phyloP scores from a whole-genome alignment of 352 stramenopile species.

The Pythium aquatile region DNA sequence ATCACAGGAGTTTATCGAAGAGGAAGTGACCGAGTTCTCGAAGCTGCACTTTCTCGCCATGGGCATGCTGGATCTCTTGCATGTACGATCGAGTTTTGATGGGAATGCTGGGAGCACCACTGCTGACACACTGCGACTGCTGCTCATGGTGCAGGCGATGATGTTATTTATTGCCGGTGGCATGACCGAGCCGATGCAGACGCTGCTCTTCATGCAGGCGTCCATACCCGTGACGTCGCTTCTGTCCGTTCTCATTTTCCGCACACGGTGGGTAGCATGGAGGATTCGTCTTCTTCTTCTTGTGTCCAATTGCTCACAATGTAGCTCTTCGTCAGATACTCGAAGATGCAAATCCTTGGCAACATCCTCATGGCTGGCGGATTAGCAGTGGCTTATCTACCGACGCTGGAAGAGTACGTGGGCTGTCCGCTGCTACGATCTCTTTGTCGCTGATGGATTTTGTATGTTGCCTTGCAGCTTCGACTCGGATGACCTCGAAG shows the following conservation, averaged over 20 bases:
- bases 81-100: slow-evolving; percentile 38
- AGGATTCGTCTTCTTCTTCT: too few species aligned
- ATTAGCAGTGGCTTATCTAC: slow-evolving; percentile 73
- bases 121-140: not conserved
- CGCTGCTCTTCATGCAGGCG: slow-evolving; percentile 82
- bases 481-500: slow-evolving; percentile 56
- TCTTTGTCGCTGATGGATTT: not conserved
- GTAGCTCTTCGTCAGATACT: slow-evolving; percentile 45
- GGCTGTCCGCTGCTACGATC: not conserved
- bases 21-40: slow-evolving; percentile 82
- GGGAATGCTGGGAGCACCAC: not conserved
- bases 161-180: slow-evolving; percentile 82
- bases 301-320: not conserved
- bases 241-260: slow-evolving; percentile 54
- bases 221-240: slow-evolving; percentile 72
- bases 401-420: slow-evolving; percentile 73
- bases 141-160: slow-evolving; percentile 47
- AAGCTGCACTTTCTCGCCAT: slow-evolving; percentile 89
- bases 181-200: slow-evolving; percentile 80
- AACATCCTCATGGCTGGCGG: slow-evolving; percentile 63
- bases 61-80: slow-evolving; percentile 76
- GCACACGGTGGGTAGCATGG: slow-evolving; percentile 36
- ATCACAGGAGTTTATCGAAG: slow-evolving; percentile 75
- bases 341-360: slow-evolving; percentile 66
- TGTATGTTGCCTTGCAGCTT: slow-evolving; percentile 36